phyloP scores from a whole-genome alignment of 768 basidiomycete genomes.

The Pulveroboletus frians region DNA sequence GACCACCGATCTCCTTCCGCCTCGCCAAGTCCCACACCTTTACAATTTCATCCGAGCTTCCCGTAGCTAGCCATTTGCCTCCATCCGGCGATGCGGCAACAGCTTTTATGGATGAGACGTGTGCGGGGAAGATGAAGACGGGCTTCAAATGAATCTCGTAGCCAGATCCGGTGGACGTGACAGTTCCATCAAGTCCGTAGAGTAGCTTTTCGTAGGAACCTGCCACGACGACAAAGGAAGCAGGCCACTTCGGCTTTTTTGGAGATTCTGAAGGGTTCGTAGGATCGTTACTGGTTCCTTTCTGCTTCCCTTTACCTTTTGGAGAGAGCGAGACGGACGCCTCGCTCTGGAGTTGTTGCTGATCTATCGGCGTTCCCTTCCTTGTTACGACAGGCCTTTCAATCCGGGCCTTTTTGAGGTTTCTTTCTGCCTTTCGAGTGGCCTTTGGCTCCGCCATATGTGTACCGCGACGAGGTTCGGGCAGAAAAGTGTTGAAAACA shows the following conservation, averaged over 20 bases:
- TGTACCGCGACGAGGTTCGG: neutral
- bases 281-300: neutral
- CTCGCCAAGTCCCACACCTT: slow-evolving; percentile 95
- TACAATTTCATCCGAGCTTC: slow-evolving; percentile 92
- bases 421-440: slow-evolving; percentile 19
- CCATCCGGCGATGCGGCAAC: slow-evolving; percentile 84
- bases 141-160: slow-evolving; percentile 54
- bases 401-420: slow-evolving; percentile 22
- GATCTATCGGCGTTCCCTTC: neutral
- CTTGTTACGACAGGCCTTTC: slow-evolving; percentile 8
- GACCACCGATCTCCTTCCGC: slow-evolving; percentile 87
- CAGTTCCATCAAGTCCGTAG: slow-evolving; percentile 77
- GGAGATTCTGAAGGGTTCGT: slow-evolving; percentile 1
- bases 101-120: slow-evolving; percentile 88
- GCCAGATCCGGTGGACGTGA: slow-evolving; percentile 29
- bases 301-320: slow-evolving; percentile 30
- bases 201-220: slow-evolving; percentile 97
- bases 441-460: slow-evolving; percentile 16
- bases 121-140: slow-evolving; percentile 95
- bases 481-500: neutral
- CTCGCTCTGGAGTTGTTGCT: slow-evolving; percentile 1
- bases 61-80: slow-evolving; percentile 95
- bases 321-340: slow-evolving; percentile 9
- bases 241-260: slow-evolving; percentile 33
- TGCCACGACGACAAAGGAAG: slow-evolving; percentile 78